Conservation (phyloP, 2,329 filamentous ascomycete genomes). For the Penicillium sp. region DNA sequence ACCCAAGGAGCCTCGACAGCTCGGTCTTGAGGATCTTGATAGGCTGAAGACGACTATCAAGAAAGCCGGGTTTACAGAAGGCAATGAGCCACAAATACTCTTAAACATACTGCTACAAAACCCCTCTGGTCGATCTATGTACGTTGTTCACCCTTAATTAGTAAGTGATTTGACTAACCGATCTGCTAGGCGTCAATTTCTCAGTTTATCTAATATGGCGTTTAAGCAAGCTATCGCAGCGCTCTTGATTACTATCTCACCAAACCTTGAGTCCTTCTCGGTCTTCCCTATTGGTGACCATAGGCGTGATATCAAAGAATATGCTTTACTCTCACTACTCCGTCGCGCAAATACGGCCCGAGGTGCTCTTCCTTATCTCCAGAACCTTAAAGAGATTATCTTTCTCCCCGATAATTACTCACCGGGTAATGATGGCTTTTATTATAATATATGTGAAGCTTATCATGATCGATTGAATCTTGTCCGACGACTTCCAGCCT, state of each 20-base stretch:
- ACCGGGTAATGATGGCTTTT: neutral
- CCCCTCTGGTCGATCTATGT: neutral
- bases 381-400: neutral
- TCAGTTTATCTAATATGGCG: neutral
- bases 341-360: neutral
- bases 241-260: neutral
- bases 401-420: neutral
- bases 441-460: neutral
- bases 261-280: neutral
- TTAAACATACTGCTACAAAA: neutral
- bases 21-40: neutral
- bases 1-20: neutral
- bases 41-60: neutral
- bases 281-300: neutral
- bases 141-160: neutral
- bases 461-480: neutral
- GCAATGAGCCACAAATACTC: neutral
- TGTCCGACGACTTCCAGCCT: neutral
- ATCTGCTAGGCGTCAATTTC: neutral
- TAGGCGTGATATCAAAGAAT: neutral
- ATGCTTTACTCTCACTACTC: neutral
- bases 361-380: neutral
- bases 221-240: neutral
- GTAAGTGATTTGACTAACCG: neutral
- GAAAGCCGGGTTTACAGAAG: neutral